Evolutionary conservation across 768 basidiomycete genomes (phyloP), one percentile per base, ranked within the genome.

Genomic region (Rhodotorula sphaerocarpa): DNA sequence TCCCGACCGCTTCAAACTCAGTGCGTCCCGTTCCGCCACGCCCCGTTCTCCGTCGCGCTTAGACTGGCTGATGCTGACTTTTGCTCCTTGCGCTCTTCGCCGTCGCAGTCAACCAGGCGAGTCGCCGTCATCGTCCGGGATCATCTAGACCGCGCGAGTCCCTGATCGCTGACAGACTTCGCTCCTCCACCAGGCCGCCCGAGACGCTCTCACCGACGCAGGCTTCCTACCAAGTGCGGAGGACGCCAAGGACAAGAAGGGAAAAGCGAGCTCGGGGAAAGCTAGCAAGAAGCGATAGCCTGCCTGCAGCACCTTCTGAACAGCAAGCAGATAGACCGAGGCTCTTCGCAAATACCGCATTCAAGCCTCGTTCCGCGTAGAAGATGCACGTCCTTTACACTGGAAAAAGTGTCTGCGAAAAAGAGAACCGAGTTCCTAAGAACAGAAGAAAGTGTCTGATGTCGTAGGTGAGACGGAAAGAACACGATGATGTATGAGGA

Each of bases 131-230:
- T 44, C 23, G 11, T n/a, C 11, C 25, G 36, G n/a, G n/a, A n/a
- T n/a, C 12, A 7, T 50, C 30, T 7, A 1, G 1, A 2, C 45
- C 27, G 11, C n/a, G 7, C 25, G 16, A 23, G 0, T 15, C 21
- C 23, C 21, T 57, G 15, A 3, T 23, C 31, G 20, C 31, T 28
- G 31, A 28, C n/a, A 15, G 5, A 5, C 21, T 41, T 28, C 7
- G 10, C 14, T 23, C n/a, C 34, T 46, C 5, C 43, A 11, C 43
- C 53, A 92, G 73, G 90, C 90, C 6, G 93, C 92, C 3, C 81
- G 93, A 27, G 88, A 89, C 71, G 91, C 92, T 1, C 79, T 97
- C 9, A 88, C 93, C 47, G 67, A 84, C 1, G 93, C 87, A 15
- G 91, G 92, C 0, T 90, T 96, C 73, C 76, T 97, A 5, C 0